Conservation (phyloP, 768 basidiomycete genomes). For the Psilocybe cubensis region DNA sequence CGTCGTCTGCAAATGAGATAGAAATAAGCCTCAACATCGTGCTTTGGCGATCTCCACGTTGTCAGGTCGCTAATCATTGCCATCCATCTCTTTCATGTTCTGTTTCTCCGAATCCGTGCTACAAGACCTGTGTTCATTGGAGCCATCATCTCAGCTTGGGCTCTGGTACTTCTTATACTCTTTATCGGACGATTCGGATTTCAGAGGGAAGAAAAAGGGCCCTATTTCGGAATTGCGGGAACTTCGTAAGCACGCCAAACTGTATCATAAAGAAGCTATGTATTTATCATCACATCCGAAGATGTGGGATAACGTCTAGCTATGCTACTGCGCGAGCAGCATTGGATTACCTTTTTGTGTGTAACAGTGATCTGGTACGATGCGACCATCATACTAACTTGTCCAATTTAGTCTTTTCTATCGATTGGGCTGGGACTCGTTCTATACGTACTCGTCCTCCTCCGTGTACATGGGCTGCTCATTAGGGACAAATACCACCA, state of each 20-base stretch:
- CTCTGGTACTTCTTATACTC: slow-evolving; percentile 32
- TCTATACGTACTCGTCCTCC: slow-evolving; percentile 13
- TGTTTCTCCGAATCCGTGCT: slow-evolving; percentile 40
- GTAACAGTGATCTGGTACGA: slow-evolving; percentile 10
- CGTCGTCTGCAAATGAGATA: background rate
- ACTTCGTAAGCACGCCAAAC: slow-evolving; percentile 35
- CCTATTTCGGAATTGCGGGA: slow-evolving; percentile 49
- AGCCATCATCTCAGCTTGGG: slow-evolving; percentile 39
- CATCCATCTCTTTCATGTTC: slow-evolving; percentile 31
- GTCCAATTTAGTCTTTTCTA: slow-evolving; percentile 8
- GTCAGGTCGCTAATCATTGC: slow-evolving; percentile 36
- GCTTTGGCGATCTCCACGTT: background rate
- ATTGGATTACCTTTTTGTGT: slow-evolving; percentile 49
- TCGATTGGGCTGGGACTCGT: slow-evolving; percentile 14
- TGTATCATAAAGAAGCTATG: background rate
- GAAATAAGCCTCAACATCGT: too few species aligned
- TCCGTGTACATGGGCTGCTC: slow-evolving; percentile 17
- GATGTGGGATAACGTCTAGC: slow-evolving; percentile 46
- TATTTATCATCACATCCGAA: slow-evolving; percentile 2
- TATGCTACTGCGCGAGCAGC: slow-evolving; percentile 42
- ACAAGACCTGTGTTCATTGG: slow-evolving; percentile 25
- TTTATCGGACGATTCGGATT: slow-evolving; percentile 40
- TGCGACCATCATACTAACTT: background rate
- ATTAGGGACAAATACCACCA: slow-evolving; percentile 10
- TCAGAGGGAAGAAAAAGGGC: slow-evolving; percentile 33